Base-by-base conservation (phyloP, 345 rosid genomes). In the Carallia pectinifolia region DNA sequence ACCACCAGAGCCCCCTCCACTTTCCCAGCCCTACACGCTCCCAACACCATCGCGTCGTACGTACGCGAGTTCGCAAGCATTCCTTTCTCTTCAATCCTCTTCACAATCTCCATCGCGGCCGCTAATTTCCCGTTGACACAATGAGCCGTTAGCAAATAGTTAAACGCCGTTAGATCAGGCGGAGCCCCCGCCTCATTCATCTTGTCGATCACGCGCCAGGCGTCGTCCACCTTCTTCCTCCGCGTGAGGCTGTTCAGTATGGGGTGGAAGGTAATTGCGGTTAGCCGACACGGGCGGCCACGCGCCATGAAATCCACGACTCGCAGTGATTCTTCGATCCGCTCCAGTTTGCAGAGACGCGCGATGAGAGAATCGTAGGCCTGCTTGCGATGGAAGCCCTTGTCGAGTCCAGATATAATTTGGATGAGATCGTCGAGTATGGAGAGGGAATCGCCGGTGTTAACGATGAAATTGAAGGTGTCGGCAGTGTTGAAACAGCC, bases 31-130 rank as follows among this genome's bases (percentile, higher is more conserved):
- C 62, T 89, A 61, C 91, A 86, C 74, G 90, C 86, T 34, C 89
- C 90, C 74, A 90, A 77, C 38, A 92, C 87, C 62, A 87, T 83
- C 64, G 93, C 93, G 79, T 92, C 95, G 75, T 77, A 86, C 2
- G 91, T 84, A 9, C 90, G 85, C 65, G 81, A 34, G 55, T 90
- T 90, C 17, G 80, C 81, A 2, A 55, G 67, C 59, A 82, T 60
- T 29, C 82, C 85, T 31, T 89, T 23, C 23, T 23, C 23, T 23
- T 23, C 23, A 23, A 23, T 23, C 78, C 54, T 85, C 74, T 66
- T 77, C 80, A 90, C 27, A 72, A 87, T 84, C 34, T 65, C 63
- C 18, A 67, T 66, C 52, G 89, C 84, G 61, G 70, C 76, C 64
- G 19, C 74, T 77, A 92, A 61, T 55, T 87, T 66, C 6, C 90